Percentiles rank a stretch among this genome's conserved stretches.
Evolutionary conservation across 768 basidiomycete species (phyloP).

Genomic region (Leccinum broughii): DNA sequence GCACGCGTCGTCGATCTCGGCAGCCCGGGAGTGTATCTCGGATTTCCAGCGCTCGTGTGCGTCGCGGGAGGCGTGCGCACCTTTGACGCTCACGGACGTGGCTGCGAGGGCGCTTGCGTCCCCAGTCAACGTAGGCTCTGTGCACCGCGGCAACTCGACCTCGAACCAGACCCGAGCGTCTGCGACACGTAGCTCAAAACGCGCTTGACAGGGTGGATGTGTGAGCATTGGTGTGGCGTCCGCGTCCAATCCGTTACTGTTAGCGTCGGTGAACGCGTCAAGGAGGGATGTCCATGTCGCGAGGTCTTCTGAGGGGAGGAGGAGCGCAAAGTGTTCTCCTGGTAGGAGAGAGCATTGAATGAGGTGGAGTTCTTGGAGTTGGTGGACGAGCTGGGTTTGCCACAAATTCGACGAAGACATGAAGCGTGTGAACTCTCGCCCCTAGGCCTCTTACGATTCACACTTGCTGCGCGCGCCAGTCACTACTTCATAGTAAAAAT

Average conservation of each 20-base stretch:
- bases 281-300: slow-evolving; percentile 33
- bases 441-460: too few species aligned
- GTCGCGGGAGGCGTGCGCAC: slow-evolving; percentile 43
- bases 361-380: slow-evolving; percentile 56
- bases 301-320: slow-evolving; percentile 36
- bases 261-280: slow-evolving; percentile 5
- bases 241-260: neutral
- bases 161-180: slow-evolving; percentile 40
- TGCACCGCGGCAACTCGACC: slow-evolving; percentile 23
- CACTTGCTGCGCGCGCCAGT: too few species aligned
- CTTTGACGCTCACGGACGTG: slow-evolving; percentile 42
- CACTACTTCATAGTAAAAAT: too few species aligned
- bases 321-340: slow-evolving; percentile 50
- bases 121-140: neutral
- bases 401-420: neutral
- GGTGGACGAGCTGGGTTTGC: slow-evolving; percentile 15
- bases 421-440: neutral
- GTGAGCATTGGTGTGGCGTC: neutral
- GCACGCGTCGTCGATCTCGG: slow-evolving; percentile 36
- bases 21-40: slow-evolving; percentile 38
- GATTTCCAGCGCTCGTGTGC: slow-evolving; percentile 53
- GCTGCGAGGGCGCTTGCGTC: neutral
- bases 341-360: slow-evolving; percentile 65
- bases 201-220: slow-evolving; percentile 26
- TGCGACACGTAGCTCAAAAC: slow-evolving; percentile 37